Evolutionary conservation across 2,329 filamentous ascomycete genomes (phyloP), one percentile per base, ranked within the genome.

Genomic region (Dothideomycetes sp.): DNA sequence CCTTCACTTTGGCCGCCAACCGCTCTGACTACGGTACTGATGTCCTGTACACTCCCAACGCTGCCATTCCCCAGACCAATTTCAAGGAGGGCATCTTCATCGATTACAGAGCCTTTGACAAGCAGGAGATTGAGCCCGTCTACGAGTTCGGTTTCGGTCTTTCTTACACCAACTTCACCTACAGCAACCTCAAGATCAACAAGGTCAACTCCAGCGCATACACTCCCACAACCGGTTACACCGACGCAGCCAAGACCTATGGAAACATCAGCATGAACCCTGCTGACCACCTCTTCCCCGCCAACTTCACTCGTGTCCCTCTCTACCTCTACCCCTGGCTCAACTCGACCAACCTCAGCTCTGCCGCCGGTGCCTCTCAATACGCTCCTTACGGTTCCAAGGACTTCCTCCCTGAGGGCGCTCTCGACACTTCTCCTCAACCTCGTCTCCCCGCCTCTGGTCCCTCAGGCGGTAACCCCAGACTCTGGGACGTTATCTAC

Each of bases 141-240:
- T 88, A 79, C 59, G 82, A 85, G 55, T 89, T 89, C 51, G 84
- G 84, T 6, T 82, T 73, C 51, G 84, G 84, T 41, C 65, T 89
- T 12, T 82, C 76, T 3, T 89, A 88, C 68, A 84, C 82, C 1
- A 83, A 72, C 3, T 86, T 89, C 53, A 59, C 73, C 37, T 84
- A 85, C 64, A 74, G 78, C 12, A 65, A 81, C 54, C 63, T 87
- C 28, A 57, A 65, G 20, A 62, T 84, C 41, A 69, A 61, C 4
- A 45, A 51, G 40, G 57, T 60, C 24, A 54, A 65, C 20, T 67
- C 66, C 4, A 59, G 58, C n/a, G 53, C 64, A 1, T 83, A 82
- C 64, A 59, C 50, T 12, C 71, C 81, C 0, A 76, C 75, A 1
- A 67, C 61, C 1, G 82, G 81, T 43, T 58, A 67, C 52, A 82